Conservation (phyloP, 73 alveolate species). For the Paramecium primaurelia region DNA sequence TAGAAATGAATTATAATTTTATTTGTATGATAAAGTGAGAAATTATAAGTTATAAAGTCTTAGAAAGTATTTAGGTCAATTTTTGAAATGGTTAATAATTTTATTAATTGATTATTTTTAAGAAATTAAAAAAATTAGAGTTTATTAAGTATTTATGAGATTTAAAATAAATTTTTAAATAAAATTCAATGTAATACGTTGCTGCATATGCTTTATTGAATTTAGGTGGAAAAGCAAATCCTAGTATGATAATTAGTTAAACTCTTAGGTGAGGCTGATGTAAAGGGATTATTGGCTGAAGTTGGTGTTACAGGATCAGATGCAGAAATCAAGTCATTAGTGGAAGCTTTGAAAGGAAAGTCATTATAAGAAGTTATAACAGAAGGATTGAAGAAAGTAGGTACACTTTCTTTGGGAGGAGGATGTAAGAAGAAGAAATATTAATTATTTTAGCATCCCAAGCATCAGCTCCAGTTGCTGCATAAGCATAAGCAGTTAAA, state of each 20-base stretch:
- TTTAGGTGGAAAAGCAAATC: conserved; percentile 48
- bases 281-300: conserved; percentile 28
- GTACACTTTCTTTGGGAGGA: background rate
- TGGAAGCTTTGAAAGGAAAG: conserved; percentile 19
- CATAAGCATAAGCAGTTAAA: conserved; percentile 9
- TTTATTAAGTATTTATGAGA: background rate
- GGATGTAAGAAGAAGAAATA: background rate
- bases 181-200: conserved; percentile 36
- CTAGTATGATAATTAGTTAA: background rate
- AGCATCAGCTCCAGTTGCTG: conserved; percentile 40
- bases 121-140: background rate
- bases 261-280: conserved; percentile 1
- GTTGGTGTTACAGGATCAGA: conserved; percentile 17
- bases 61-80: no score
- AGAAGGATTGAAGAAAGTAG: conserved; percentile 13
- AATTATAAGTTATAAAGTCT: no score
- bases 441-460: background rate
- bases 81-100: background rate
- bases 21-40: no score
- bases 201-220: conserved; percentile 45
- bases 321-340: background rate
- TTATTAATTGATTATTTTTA: background rate
- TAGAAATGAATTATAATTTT: no score
- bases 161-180: background rate
- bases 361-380: background rate